Evolutionary conservation across 768 basidiomycete genomes (phyloP), one percentile per base, ranked within the genome.

Genomic region (Rhizopogon rudus): DNA sequence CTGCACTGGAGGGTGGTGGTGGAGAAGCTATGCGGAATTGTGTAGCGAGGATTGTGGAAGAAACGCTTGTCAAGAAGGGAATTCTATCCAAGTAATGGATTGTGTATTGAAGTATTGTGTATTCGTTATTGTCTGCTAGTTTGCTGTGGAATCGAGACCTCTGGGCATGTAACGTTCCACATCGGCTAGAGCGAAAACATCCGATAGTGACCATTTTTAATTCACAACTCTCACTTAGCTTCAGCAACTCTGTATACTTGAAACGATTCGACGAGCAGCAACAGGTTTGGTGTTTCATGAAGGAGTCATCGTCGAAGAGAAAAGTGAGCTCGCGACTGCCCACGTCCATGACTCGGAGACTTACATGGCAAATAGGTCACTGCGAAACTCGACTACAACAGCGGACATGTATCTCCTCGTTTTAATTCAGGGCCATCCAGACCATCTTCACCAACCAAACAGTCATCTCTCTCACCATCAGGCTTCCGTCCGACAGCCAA

Each of bases 31-130:
- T 87, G 45, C 71, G 73, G 49, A 69, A 62, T 14, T 51, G 83
- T 65, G 76, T 91, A 35, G 81, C 83, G 65, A 81, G 74, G 60
- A 71, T 81, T 3, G 86, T 88, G 7, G 76, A 81, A 59, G 77
- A 80, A 20, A 74, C 81, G 6, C 63, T 88, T 57, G 71, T 60
- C 28, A 76, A 75, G 66, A 79, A 80, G 58, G 78, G 75, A 76
- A 81, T 62, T 77, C 74, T 29, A 5, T 5, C 25, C 25, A 5
- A 25, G 25, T 25, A 25, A 33, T 33, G 31, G 10, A 31, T 25
- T 43, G 31, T 52, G 51, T 37, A n/a, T 51, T 33, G 17, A 29
- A 39, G 25, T 22, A 29, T 8, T 6, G 40, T 51, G 40, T 51
- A 25, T 14, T 28, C 20, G 20, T 45, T 51, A 20, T 51, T 28